These are phyloP conservation scores for Ogataea nakhonphanomensis DNA, from an alignment of 805 yeast species.

Conservation along the genomic window DNA sequence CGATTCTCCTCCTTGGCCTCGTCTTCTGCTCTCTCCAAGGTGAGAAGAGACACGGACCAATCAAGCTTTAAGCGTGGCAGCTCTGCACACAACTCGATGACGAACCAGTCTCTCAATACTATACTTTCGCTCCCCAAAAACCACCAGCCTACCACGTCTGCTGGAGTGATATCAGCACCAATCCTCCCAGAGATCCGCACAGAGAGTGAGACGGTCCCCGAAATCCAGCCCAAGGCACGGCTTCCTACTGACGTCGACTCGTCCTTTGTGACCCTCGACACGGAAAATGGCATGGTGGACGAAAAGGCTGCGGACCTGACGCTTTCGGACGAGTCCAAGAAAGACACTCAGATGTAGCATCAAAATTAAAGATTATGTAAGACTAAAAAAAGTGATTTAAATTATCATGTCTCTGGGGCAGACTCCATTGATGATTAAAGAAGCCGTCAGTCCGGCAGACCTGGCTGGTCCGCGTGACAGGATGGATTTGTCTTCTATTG, in stretches of 20 bases:
- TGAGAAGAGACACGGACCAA: slow-evolving; percentile 19
- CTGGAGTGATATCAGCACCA: not conserved
- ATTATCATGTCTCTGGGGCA: not conserved
- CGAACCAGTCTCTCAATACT: slow-evolving; percentile 24
- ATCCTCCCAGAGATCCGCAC: too few species aligned
- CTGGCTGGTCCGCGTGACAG: not conserved
- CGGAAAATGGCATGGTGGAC: slow-evolving; percentile 19
- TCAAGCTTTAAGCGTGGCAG: slow-evolving; percentile 15
- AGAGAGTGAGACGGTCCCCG: not conserved
- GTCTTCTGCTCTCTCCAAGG: slow-evolving; percentile 23
- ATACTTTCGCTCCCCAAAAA: slow-evolving; percentile 22
- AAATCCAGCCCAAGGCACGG: slow-evolving; percentile 1
- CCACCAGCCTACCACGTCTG: not conserved
- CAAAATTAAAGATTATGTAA: slow-evolving; percentile 1
- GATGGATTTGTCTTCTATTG: not conserved
- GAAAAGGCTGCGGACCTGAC: slow-evolving; percentile 25
- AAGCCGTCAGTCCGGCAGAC: not conserved
- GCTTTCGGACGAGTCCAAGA: slow-evolving; percentile 21
- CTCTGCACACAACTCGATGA: slow-evolving; percentile 16
- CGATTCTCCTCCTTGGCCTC: slow-evolving; percentile 25
- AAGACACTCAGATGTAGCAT: slow-evolving; percentile 24
- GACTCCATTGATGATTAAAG: not conserved
- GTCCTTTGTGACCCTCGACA: slow-evolving; percentile 19
- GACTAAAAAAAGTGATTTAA: not conserved
- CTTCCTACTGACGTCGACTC: slow-evolving; percentile 9